phyloP scores from a whole-genome alignment of 1,139 yeast species.

The Geotrichum restrictum region DNA sequence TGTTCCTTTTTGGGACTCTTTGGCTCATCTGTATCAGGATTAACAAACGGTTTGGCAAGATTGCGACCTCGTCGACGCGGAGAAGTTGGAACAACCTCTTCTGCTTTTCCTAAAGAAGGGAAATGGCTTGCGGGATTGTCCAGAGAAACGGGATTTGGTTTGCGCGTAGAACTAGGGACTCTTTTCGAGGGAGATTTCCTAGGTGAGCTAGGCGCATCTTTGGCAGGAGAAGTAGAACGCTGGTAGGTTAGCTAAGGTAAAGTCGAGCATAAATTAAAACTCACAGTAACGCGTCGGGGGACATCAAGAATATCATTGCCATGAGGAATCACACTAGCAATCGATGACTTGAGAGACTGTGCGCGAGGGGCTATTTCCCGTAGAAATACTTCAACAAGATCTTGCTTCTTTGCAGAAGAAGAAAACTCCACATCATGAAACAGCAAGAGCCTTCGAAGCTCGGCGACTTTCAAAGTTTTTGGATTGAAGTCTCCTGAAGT shows the following conservation, averaged over 20 bases:
- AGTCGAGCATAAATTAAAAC: background rate
- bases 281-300: constrained; percentile 24
- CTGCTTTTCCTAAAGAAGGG: constrained; percentile 2
- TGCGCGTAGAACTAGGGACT: constrained; percentile 18
- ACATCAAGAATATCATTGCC: constrained; percentile 38
- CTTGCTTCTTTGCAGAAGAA: constrained; percentile 60
- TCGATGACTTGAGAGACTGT: background rate
- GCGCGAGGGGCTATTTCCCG: constrained; percentile 47
- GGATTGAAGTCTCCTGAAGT: constrained; percentile 55
- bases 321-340: constrained; percentile 29
- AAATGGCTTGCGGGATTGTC: constrained; percentile 6
- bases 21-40: constrained; percentile 10
- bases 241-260: constrained; percentile 19
- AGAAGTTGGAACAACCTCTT: background rate
- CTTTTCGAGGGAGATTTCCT: constrained; percentile 10
- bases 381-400: constrained; percentile 52
- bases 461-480: constrained; percentile 54
- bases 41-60: constrained; percentile 16
- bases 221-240: constrained; percentile 28
- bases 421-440: constrained; percentile 56
- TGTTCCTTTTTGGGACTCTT: background rate
- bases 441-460: constrained; percentile 58
- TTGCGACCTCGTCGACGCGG: constrained; percentile 13
- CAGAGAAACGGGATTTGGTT: constrained; percentile 1
- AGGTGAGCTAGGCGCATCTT: constrained; percentile 11